Evolutionary conservation across 768 basidiomycete species (phyloP).

Genomic region (Fistulinella prunicolor): DNA sequence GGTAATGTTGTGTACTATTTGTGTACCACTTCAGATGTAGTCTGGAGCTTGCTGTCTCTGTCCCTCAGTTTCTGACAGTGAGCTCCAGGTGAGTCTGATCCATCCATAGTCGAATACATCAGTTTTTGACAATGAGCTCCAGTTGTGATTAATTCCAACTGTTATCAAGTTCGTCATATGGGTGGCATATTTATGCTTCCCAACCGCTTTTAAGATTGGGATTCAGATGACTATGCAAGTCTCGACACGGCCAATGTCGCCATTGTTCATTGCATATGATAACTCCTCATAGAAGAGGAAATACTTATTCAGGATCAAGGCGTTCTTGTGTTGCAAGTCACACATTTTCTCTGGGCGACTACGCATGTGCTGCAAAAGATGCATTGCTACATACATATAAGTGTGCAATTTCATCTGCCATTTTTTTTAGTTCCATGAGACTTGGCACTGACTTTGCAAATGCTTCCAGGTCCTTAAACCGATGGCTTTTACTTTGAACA

Average conservation of each 20-base stretch:
- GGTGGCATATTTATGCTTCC: conserved; percentile 37
- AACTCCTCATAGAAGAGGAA: not conserved
- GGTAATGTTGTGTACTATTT: too few species aligned
- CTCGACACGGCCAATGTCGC: conserved; percentile 34
- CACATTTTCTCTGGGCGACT: not conserved
- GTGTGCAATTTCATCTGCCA: conserved; percentile 5
- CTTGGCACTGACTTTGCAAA: conserved; percentile 33
- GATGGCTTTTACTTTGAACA: not conserved
- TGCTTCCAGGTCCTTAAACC: conserved; percentile 18
- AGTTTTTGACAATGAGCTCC: too few species aligned
- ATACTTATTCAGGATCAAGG: not conserved
- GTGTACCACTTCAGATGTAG: too few species aligned
- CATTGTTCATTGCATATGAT: conserved; percentile 29
- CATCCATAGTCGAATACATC: too few species aligned
- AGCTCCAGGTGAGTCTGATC: too few species aligned
- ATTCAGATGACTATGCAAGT: conserved; percentile 26
- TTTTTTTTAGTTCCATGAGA: conserved; percentile 16
- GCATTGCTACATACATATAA: not conserved
- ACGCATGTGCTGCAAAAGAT: not conserved
- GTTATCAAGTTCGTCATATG: conserved; percentile 31
- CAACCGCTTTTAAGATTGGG: conserved; percentile 25
- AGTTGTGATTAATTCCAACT: too few species aligned
- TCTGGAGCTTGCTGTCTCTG: too few species aligned
- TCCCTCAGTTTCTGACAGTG: too few species aligned
- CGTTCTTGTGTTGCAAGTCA: not conserved